Evolutionary conservation across 139 green algal species (phyloP), one percentile per base, ranked within the genome.

Genomic region (Chlamydomonas sphaeroides): DNA sequence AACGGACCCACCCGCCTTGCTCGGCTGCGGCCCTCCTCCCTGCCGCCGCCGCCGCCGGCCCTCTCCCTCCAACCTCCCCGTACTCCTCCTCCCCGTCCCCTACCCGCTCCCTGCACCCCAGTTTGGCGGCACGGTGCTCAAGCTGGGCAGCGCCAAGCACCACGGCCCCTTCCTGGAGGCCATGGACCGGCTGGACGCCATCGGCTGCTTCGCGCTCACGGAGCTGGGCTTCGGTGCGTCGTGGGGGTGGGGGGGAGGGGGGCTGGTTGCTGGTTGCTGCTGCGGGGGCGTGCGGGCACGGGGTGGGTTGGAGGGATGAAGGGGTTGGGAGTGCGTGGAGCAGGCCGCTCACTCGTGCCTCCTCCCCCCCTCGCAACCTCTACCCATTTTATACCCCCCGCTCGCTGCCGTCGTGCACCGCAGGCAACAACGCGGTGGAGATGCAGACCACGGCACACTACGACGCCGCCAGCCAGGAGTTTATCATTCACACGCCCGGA

Each of bases 381-480:
- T n/a, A n/a, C n/a, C n/a, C n/a, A n/a, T n/a, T n/a, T n/a, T n/a
- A n/a, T n/a, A n/a, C n/a, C n/a, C n/a, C n/a, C n/a, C n/a, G n/a
- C n/a, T n/a, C n/a, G n/a, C n/a, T n/a, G n/a, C n/a, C n/a, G n/a
- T n/a, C n/a, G n/a, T n/a, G n/a, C n/a, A n/a, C n/a, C 56, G 76
- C 80, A 87, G 92, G 94, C 53, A 98, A 98, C 92, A 98, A 98
- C 70, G 95, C 95, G 0, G 95, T 98, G 38, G 93, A 97, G 90
- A 98, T 98, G 95, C 71, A 93, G 79, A 98, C 95, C 2, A 98
- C 93, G 5, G 94, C 95, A 1, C 91, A 83, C 32, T 97, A 91
- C 79, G 92, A 97, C 85, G 26, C 63, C 0, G 33, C 62, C 18
- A 83, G 77, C 8, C 79, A 87, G 72, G 82, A 92, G 73, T 95